Evolutionary conservation across 176 grass and related monocot species (phyloP).

Genomic region (Triticum monococcum): DNA sequence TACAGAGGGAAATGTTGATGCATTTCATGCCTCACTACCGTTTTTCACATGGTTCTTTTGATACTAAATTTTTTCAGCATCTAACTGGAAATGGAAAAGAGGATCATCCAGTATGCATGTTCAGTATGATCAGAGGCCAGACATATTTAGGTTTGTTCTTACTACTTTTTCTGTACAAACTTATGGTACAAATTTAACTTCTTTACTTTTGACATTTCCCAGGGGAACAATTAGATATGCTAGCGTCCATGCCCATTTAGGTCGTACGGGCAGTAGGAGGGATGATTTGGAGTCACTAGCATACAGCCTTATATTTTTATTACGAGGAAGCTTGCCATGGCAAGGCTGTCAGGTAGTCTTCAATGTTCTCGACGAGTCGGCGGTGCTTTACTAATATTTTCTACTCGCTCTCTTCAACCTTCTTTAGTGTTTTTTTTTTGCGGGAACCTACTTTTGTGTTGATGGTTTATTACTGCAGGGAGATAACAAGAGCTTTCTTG

Average conservation of each 20-base stretch:
- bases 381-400: background rate
- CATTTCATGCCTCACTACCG: background rate
- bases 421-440: slow-evolving; percentile 3
- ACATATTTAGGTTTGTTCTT: slow-evolving; percentile 71
- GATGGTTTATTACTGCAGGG: slow-evolving; percentile 40
- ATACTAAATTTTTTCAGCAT: slow-evolving; percentile 53
- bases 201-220: slow-evolving; percentile 35
- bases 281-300: slow-evolving; percentile 90
- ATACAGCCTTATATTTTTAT: slow-evolving; percentile 80
- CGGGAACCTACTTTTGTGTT: slow-evolving; percentile 17
- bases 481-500: slow-evolving; percentile 81
- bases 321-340: slow-evolving; percentile 78
- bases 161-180: slow-evolving; percentile 28
- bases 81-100: slow-evolving; percentile 75
- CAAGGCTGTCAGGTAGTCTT: slow-evolving; percentile 79
- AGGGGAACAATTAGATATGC: slow-evolving; percentile 90
- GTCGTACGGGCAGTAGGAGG: slow-evolving; percentile 77
- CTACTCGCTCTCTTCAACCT: background rate
- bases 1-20: background rate
- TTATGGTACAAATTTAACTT: background rate
- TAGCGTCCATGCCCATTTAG: slow-evolving; percentile 89
- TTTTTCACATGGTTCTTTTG: background rate
- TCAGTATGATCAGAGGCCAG: slow-evolving; percentile 84
- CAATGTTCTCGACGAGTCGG: background rate
- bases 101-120: slow-evolving; percentile 54